Conservation (phyloP, 345 rosid genomes). For the Raphanus raphanistrum region DNA sequence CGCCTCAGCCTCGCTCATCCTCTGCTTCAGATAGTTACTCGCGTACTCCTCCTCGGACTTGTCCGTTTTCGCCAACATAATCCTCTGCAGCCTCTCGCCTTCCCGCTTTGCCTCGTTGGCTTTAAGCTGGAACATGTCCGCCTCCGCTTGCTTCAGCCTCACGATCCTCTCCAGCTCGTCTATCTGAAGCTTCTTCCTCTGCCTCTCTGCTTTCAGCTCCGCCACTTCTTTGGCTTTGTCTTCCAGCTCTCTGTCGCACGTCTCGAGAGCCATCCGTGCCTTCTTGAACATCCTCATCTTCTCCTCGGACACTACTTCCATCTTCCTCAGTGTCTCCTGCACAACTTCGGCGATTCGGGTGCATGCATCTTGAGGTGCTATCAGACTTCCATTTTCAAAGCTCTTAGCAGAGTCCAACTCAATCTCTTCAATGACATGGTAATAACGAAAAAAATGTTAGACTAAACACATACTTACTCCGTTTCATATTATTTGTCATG, state of each 20-base stretch:
- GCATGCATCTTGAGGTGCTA: slow-evolving; percentile 95
- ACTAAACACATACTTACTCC: not conserved
- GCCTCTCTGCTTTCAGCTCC: slow-evolving; percentile 71
- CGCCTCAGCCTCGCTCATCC: slow-evolving; percentile 93
- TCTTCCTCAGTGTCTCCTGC: slow-evolving; percentile 83
- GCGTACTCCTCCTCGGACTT: slow-evolving; percentile 95
- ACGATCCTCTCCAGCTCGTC: slow-evolving; percentile 91
- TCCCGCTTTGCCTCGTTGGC: slow-evolving; percentile 93
- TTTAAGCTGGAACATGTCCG: slow-evolving; percentile 96
- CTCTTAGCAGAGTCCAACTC: slow-evolving; percentile 71
- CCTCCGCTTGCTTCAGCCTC: slow-evolving; percentile 93
- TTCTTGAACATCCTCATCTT: slow-evolving; percentile 91
- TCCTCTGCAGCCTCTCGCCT: slow-evolving; percentile 82
- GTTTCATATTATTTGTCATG: too few relatives aligned
- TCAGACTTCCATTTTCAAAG: slow-evolving; percentile 69
- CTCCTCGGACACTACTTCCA: slow-evolving; percentile 95
- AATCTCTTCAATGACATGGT: slow-evolving; percentile 50
- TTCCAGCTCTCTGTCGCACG: slow-evolving; percentile 83
- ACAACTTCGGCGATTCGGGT: slow-evolving; percentile 89
- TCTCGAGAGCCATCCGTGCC: slow-evolving; percentile 71
- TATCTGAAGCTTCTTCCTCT: slow-evolving; percentile 72
- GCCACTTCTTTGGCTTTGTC: slow-evolving; percentile 84
- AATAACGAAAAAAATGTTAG: not conserved
- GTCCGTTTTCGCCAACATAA: slow-evolving; percentile 78
- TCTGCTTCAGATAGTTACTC: slow-evolving; percentile 75